Evolutionary conservation across 1,284 basidiomycete genomes (phyloP).

Genomic region (Meripilus lineatus): DNA sequence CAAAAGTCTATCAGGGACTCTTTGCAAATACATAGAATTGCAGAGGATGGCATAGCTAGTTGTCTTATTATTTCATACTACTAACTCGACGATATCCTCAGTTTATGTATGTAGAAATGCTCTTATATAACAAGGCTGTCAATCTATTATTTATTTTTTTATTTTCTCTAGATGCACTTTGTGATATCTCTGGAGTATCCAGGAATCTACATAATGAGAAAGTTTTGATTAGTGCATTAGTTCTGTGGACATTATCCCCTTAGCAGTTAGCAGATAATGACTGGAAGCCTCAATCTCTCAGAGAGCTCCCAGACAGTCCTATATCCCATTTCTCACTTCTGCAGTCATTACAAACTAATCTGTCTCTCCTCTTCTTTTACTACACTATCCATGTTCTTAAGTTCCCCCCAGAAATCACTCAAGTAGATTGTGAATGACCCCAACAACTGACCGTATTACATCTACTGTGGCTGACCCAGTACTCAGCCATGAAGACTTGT

Average conservation of each 20-base stretch:
- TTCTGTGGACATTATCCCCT: conserved; percentile 40
- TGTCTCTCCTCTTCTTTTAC: conserved; percentile 25
- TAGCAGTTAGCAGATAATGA: conserved; percentile 17
- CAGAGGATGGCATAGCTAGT: conserved; percentile 27
- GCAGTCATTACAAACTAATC: conserved; percentile 10
- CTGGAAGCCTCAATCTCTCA: conserved; percentile 14
- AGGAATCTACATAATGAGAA: conserved; percentile 17
- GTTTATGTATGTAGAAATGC: conserved; percentile 46
- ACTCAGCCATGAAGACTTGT: no score
- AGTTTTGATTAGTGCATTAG: conserved; percentile 39
- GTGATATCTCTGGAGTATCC: conserved; percentile 24
- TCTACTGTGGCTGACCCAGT: no score
- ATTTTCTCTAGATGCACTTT: conserved; percentile 18
- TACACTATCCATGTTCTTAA: conserved; percentile 41
- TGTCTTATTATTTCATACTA: conserved; percentile 29
- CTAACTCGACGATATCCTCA: conserved; percentile 22
- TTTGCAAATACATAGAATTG: conserved; percentile 40
- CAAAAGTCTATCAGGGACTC: conserved; percentile 34
- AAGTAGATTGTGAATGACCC: conserved; percentile 36
- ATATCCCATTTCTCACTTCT: no score
- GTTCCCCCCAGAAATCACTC: conserved; percentile 38
- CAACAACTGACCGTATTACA: conserved; percentile 27
- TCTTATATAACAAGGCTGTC: conserved; percentile 37
- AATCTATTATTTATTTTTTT: conserved; percentile 40
- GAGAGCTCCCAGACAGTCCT: no score